Base-by-base conservation (phyloP, 768 basidiomycete genomes). In the Amylocystis lapponica region DNA sequence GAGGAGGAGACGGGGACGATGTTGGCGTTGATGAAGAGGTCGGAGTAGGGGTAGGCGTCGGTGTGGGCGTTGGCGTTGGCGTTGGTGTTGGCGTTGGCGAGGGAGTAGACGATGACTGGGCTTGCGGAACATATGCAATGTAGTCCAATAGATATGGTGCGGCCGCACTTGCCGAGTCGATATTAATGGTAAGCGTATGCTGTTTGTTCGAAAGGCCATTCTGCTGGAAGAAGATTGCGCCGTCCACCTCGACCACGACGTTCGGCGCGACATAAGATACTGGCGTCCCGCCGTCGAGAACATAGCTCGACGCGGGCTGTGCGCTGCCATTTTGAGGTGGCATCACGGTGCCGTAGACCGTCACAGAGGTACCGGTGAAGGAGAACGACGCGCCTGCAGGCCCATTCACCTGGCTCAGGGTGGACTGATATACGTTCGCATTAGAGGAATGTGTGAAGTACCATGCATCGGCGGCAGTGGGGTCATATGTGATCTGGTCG, bases 1-100 rank as follows among this genome's bases (percentile, higher is more conserved):
- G 53, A 4, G 56, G 43, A 25, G 78, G 74, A 32, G 65, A 59
- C 17, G 62, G 51, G 3, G 58, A 49, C 1, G 55, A 56, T 2
- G 60, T 55, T n/a, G 59, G 51, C 3, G 54, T 49, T 6, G 47
- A 38, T 12, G 49, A 39, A 2, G 47, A 47, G 4, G 55, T 47
- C 2, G 48, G 48, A 10, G 49, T 39, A 22, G 55, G 40, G 35
- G 29, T 47, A 17, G 36, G 43, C 11, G 46, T 44, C 32, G 32
- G 32, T 33, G 32, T 7, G 5, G 32, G 32, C 32, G 32, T 13
- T 5, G 32, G 32, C 5, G 32, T 6, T 5, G 32, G 6, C 5
- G 32, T 6, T 19, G 32, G 19, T 5, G 32, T 7, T 6, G 32
- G 14, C n/a, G n/a, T 33, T n/a, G 32, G 14, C n/a, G n/a, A n/a